Evolutionary conservation across 306 rosid genomes (phyloP), one percentile per base, ranked within the genome.

Genomic region (Vigna trinervia): DNA sequence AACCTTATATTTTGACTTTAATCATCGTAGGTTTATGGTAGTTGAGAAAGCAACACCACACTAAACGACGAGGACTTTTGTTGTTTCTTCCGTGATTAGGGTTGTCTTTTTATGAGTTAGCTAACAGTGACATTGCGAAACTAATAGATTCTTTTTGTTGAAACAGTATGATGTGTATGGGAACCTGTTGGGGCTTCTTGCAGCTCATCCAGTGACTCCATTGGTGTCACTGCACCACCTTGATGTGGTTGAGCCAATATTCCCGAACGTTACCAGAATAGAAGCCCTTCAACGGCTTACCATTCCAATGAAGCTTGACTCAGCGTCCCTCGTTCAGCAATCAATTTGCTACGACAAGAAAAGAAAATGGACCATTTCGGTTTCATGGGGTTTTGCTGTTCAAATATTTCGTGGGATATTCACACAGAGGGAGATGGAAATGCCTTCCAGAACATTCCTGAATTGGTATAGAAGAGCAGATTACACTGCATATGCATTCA

Each of bases 381-480:
- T 93, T 62, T 96, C 99, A 1, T 96, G 99, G 99, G 99, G 99
- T 62, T 96, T 84, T 15, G 90, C 94, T 41, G 88, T 96, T 32
- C 99, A 96, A 66, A 86, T 96, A 60, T 89, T 91, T 32, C 97
- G 98, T 0, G 99, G 99, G 0, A 84, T 89, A 36, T 81, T 96
- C 38, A 87, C 99, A 0, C 91, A 96, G 0, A 82, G 99, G 0
- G 99, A 93, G 83, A 88, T 96, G 20, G 99, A 96, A 86, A 93
- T 96, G 99, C 99, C 99, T 34, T 86, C 97, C 0, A 88, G 99
- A 67, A 92, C 99, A 1, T 96, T 96, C 85, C 83, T 96, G 67
- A 96, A 96, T 57, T 96, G 99, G 99, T 93, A 96, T 39, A 86
- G 77, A 48, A 90, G 94, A 60, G 99, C 97, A 2, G 99, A 96